Conservation (phyloP, 805 yeast genomes). For the Lipomyces sp. region DNA sequence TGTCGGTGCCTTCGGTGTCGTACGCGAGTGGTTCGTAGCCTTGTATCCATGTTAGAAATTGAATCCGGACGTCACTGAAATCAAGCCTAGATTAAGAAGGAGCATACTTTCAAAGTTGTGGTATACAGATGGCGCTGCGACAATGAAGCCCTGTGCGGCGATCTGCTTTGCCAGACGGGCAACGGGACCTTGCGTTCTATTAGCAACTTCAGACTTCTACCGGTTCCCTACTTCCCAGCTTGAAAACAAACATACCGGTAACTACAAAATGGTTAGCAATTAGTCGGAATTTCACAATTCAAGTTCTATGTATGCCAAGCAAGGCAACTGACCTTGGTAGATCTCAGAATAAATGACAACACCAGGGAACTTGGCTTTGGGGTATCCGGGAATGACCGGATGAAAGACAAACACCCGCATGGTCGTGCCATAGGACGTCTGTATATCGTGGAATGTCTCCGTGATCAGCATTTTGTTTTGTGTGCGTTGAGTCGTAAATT, state of each 20-base stretch:
- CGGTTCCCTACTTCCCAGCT: background rate
- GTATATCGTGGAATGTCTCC: constrained; percentile 61
- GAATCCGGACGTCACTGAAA: too few relatives aligned
- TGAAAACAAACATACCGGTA: constrained; percentile 10
- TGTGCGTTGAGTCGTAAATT: background rate
- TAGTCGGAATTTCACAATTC: too few relatives aligned
- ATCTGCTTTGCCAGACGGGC: constrained; percentile 71
- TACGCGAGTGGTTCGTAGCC: constrained; percentile 61
- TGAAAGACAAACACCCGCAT: constrained; percentile 64
- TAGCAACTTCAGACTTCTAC: constrained; percentile 14
- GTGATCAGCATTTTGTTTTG: constrained; percentile 55
- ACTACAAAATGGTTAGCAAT: background rate
- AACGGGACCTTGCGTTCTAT: constrained; percentile 60
- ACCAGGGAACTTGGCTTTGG: constrained; percentile 77
- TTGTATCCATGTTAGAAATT: too few relatives aligned
- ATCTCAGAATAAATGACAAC: constrained; percentile 77
- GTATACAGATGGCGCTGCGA: constrained; percentile 74
- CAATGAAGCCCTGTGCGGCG: constrained; percentile 76
- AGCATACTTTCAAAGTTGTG: constrained; percentile 58
- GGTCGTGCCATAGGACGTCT: constrained; percentile 62
- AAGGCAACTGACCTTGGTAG: constrained; percentile 53
- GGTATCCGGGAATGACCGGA: constrained; percentile 68
- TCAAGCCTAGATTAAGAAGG: background rate
- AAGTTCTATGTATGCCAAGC: too few relatives aligned
- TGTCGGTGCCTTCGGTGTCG: constrained; percentile 71